These are phyloP conservation scores for Agaricus sinodeliciosus DNA, from an alignment of 768 basidiomycete genomes.

Conservation along the genomic window DNA sequence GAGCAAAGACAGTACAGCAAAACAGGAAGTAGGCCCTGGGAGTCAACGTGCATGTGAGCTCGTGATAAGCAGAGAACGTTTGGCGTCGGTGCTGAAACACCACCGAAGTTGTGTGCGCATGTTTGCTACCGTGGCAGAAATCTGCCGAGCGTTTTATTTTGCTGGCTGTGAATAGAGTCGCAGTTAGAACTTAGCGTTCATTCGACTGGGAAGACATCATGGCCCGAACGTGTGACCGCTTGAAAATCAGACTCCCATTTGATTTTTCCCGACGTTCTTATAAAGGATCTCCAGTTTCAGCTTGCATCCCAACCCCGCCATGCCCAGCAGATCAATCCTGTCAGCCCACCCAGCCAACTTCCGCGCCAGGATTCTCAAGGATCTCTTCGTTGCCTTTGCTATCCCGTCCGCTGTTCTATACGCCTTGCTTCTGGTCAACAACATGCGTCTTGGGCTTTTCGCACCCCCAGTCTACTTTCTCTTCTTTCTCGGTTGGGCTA, in stretches of 20 bases:
- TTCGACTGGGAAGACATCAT: slow-evolving; percentile 8
- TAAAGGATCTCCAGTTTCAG: neutral
- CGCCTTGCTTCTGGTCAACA: slow-evolving; percentile 21
- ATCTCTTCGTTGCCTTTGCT: slow-evolving; percentile 9
- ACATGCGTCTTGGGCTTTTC: slow-evolving; percentile 26
- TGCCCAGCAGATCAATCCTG: neutral
- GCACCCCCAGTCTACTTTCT: slow-evolving; percentile 30
- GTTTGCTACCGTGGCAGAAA: neutral
- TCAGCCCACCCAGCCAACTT: slow-evolving; percentile 11
- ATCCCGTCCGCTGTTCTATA: slow-evolving; percentile 7
- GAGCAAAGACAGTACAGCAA: neutral
- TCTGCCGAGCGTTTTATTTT: neutral
- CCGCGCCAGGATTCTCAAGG: slow-evolving; percentile 10
- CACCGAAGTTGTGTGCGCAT: slow-evolving; percentile 2
- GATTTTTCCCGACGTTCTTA: neutral
- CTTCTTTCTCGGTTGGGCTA: slow-evolving; percentile 36
- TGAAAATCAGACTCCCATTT: slow-evolving; percentile 7
- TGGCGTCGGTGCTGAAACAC: neutral
- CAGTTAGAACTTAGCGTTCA: slow-evolving; percentile 1
- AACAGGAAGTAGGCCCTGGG: slow-evolving; percentile 2
- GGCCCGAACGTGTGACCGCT: slow-evolving; percentile 7
- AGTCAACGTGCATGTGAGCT: neutral
- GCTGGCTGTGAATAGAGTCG: neutral
- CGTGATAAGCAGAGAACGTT: neutral
- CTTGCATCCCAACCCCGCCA: neutral